phyloP scores from a whole-genome alignment of 805 yeast species.

The Metschnikowia lochheadii region DNA sequence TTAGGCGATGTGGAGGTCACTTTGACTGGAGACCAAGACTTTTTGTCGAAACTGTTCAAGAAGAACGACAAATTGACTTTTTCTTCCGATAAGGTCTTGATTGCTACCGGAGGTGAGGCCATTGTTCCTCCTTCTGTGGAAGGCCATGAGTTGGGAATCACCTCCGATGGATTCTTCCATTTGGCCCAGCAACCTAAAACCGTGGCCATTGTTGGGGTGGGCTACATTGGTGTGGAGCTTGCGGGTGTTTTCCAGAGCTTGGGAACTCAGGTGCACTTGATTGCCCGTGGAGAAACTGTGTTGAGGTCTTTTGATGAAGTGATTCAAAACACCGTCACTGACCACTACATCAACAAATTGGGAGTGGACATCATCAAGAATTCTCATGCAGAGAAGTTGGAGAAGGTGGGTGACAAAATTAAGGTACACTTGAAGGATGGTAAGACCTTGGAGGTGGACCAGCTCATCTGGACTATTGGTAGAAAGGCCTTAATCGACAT shows the following conservation, averaged over 20 bases:
- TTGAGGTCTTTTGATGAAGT: constrained; percentile 82
- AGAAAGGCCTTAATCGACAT: constrained; percentile 72
- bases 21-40: constrained; percentile 38
- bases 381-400: constrained; percentile 41
- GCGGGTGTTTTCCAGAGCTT: constrained; percentile 91
- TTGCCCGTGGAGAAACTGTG: constrained; percentile 88
- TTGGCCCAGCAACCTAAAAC: constrained; percentile 79
- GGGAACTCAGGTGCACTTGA: constrained; percentile 79
- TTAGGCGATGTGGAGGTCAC: constrained; percentile 77
- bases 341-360: constrained; percentile 64
- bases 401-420: constrained; percentile 33
- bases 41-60: constrained; percentile 27
- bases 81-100: constrained; percentile 77
- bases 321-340: constrained; percentile 76
- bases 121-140: constrained; percentile 63
- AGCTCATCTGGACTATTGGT: constrained; percentile 90
- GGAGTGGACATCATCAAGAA: constrained; percentile 80
- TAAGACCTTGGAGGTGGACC: constrained; percentile 55
- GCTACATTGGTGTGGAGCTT: constrained; percentile 93
- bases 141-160: constrained; percentile 80
- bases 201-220: constrained; percentile 96
- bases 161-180: constrained; percentile 88
- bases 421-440: constrained; percentile 38
- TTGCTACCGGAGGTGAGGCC: constrained; percentile 94
- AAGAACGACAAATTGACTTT: constrained; percentile 56